Percentiles rank a stretch among this genome's conserved stretches.
Conservation (phyloP, 2,329 filamentous ascomycete genomes). For the Rhynchosporium graminicola region DNA sequence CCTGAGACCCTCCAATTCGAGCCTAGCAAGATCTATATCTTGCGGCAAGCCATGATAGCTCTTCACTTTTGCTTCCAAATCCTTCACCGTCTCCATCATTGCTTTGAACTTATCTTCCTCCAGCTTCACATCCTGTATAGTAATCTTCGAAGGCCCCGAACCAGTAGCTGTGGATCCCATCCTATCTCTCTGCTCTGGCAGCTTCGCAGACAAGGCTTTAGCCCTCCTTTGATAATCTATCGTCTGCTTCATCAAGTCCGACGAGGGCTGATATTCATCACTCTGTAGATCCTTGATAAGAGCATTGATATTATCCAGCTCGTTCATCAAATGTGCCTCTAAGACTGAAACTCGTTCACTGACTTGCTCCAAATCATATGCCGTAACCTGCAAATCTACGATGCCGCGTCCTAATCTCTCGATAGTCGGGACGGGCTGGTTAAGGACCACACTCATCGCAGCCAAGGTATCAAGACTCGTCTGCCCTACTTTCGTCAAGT, state of each 20-base stretch:
- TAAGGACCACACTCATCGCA: conserved; percentile 49
- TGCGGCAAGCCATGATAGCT: conserved; percentile 73
- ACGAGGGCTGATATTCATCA: conserved; percentile 53
- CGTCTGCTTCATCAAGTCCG: conserved; percentile 68
- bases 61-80: conserved; percentile 62
- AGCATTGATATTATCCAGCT: conserved; percentile 46
- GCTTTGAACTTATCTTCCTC: conserved; percentile 60
- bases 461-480: conserved; percentile 60
- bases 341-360: conserved; percentile 56
- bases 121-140: conserved; percentile 57
- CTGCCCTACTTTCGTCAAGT: conserved; percentile 56
- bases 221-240: conserved; percentile 70
- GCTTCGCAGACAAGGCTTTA: conserved; percentile 64
- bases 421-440: conserved; percentile 46
- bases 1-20: conserved; percentile 69
- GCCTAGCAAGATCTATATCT: conserved; percentile 66
- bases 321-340: conserved; percentile 55
- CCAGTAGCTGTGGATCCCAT: conserved; percentile 44
- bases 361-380: conserved; percentile 56
- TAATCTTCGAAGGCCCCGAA: conserved; percentile 40
- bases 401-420: conserved; percentile 54
- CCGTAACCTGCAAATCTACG: conserved; percentile 56
- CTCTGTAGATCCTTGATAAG: conserved; percentile 48
- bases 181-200: conserved; percentile 66
- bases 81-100: conserved; percentile 58